Base-by-base conservation (phyloP, 2,329 filamentous ascomycete species). In the Penicillium freii region DNA sequence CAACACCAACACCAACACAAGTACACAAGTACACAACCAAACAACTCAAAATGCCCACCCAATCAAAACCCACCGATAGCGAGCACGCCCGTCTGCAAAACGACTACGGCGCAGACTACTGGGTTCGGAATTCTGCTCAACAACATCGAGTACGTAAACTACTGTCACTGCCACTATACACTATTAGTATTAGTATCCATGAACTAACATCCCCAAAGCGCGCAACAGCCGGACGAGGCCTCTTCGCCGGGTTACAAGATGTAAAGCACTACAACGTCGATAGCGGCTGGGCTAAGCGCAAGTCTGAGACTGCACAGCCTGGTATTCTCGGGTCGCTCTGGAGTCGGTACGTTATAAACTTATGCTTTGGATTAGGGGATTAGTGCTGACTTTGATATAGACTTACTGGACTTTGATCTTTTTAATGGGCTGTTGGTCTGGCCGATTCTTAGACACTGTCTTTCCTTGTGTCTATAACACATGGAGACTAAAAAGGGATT, bases 231-330 rank as follows among this genome's bases (percentile, higher is more conserved):
- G 73, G 73, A 46, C 68, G 73, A 17, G 73, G 73, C 31, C 69
- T 75, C 45, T 75, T 75, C 53, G 72, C 73, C 34, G 73, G 73
- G 5, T 64, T 75, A 2, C 73, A 75, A 53, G 73, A 75, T 36
- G 63, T 65, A 13, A 75, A 75, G 57, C 66, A 69, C 57, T 75
- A 75, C 51, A 74, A 74, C 11, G 73, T 75, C 21, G 72, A 75
- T 2, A 53, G 59, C 3, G 73, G 73, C 36, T 75, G 71, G 71
- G 73, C 73, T 6, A 65, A 67, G 23, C 68, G 73, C 25, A 65
- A 61, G 38, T 58, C 64, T 3, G 48, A 49, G 9, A 55, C 66
- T 19, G 40, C 51, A 4, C 59, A 54, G 23, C 48, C 51, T 44
- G 63, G 64, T 3, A 40, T 67, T 8, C 21, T 67, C 21, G 58